Evolutionary conservation across 495 filamentous ascomycete species (phyloP), one percentile per base, ranked within the genome.

Genomic region (Jackrogersella minutella): DNA sequence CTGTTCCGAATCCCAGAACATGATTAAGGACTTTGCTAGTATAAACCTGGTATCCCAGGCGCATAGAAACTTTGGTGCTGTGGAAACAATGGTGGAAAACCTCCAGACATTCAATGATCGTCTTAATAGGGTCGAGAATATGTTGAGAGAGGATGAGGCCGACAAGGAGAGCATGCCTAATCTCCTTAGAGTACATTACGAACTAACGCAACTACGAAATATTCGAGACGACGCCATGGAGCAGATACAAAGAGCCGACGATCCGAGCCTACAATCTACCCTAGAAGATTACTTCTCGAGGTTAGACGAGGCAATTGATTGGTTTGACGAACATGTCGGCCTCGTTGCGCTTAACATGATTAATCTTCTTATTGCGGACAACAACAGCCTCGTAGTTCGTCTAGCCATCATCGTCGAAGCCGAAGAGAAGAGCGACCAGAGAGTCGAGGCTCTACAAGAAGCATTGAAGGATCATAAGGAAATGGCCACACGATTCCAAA

Each of bases 211-310:
- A 73, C 76, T 99, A 77, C 84, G 93, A 64, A 94, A 98, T 73
- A 96, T 98, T 62, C 86, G 93, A 46, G 95, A 97, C 78, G 91
- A 94, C 78, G 93, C 96, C 2, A 92, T 99, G 86, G 91, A 97
- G 71, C 95, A 98, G 82, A 93, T 94, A 73, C 82, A 85, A 66
- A 86, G 89, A 71, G 86, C 88, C 10, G 80, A 88, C 52, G 92
- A 96, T 69, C 73, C 80, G 10, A 90, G 90, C 63, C 80, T 91
- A 58, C 88, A 93, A 74, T 83, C 80, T 36, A 97, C 93, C 0
- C 75, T 99, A 61, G 86, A 90, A 68, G 91, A 96, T 64, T 93
- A 94, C 75, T 99, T 99, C 73, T 81, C 85, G 62, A 85, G 89
- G n/a, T 75, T 99, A 64, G 93, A 97, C 72, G 87, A 90, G 51